Percentiles rank a stretch among this genome's conserved stretches.
Conservation (phyloP, 352 stramenopile species). For the Peronosclerospora sorghi region DNA sequence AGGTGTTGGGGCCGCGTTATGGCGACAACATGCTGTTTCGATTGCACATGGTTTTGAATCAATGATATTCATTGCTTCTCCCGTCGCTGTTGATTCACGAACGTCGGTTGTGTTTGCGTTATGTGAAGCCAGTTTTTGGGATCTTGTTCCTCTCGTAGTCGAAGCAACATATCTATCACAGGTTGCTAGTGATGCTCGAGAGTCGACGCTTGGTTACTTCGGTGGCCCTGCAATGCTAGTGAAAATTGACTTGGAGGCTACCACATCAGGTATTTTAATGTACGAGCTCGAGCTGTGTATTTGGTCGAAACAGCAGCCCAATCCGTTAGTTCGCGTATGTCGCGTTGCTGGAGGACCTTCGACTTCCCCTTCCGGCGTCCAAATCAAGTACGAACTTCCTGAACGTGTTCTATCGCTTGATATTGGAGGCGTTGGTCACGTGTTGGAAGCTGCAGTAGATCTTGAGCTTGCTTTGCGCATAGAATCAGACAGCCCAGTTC, state of each 20-base stretch:
- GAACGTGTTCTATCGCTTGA: constrained; percentile 28
- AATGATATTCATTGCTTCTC: constrained; percentile 22
- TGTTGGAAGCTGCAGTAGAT: constrained; percentile 51
- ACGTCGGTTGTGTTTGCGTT: constrained; percentile 46
- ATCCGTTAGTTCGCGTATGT: constrained; percentile 25
- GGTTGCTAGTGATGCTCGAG: neutral
- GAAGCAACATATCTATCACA: constrained; percentile 32
- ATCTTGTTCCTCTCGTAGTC: constrained; percentile 38
- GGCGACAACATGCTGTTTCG: constrained; percentile 29
- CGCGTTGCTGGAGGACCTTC: constrained; percentile 17
- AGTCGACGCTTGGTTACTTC: constrained; percentile 10
- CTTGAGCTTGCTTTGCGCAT: constrained; percentile 35
- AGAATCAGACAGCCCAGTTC: constrained; percentile 18
- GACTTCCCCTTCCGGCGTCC: constrained; percentile 11
- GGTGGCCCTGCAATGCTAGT: constrained; percentile 31
- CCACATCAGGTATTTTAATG: constrained; percentile 11
- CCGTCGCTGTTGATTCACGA: constrained; percentile 6
- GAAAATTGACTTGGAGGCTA: constrained; percentile 19
- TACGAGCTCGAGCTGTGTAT: constrained; percentile 37
- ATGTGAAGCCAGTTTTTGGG: constrained; percentile 61
- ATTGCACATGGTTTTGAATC: constrained; percentile 46
- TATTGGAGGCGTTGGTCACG: constrained; percentile 23
- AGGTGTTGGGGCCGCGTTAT: constrained; percentile 31
- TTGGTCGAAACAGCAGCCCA: constrained; percentile 26
- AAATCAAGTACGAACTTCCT: constrained; percentile 36